These are phyloP conservation scores for Syzygium malaccense DNA, from an alignment of 441 rosid genomes.

Conservation along the genomic window DNA sequence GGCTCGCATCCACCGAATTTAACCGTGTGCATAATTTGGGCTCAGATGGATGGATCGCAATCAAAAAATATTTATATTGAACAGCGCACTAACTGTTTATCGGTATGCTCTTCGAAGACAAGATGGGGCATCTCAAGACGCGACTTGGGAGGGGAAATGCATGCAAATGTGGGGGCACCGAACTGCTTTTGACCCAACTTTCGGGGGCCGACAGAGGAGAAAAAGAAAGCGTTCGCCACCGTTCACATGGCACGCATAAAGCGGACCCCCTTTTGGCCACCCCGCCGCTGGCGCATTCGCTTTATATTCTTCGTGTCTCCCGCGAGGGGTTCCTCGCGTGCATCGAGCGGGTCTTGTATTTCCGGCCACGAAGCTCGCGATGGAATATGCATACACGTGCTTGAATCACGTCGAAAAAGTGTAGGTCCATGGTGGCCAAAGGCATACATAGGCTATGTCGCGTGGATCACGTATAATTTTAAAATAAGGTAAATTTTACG, in stretches of 20 bases:
- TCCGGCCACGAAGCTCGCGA: neutral
- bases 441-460: neutral
- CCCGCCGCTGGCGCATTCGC: neutral
- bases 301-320: neutral
- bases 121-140: neutral
- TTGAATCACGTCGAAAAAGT: neutral
- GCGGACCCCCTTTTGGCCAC: neutral
- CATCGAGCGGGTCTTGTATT: neutral
- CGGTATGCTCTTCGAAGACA: neutral
- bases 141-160: neutral
- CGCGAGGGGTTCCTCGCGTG: neutral
- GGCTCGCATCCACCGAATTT: neutral
- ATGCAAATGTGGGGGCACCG: neutral
- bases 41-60: neutral
- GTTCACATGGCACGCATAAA: neutral
- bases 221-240: neutral
- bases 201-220: neutral
- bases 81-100: neutral
- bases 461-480: rapidly evolving
- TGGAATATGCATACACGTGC: neutral
- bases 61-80: neutral
- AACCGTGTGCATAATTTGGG: rapidly evolving
- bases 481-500: neutral
- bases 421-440: neutral
- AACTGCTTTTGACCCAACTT: neutral